Conservation (phyloP, 768 basidiomycete species). For the Psilocybe tampanensis region DNA sequence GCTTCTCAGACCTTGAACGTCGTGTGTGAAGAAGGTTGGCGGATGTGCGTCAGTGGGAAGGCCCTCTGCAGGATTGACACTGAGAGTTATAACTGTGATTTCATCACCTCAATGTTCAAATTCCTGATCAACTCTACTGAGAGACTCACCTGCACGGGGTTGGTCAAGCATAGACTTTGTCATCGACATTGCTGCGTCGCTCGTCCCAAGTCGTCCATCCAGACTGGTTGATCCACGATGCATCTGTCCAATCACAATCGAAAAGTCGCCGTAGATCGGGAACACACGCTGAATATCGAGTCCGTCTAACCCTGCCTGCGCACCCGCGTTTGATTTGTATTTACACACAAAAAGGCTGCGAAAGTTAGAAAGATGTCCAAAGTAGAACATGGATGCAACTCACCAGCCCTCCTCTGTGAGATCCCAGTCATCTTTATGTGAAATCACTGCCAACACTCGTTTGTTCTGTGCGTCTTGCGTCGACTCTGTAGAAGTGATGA, state of each 20-base stretch:
- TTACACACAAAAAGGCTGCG: conserved; percentile 54
- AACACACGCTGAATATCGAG: conserved; percentile 51
- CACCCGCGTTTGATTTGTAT: conserved; percentile 28
- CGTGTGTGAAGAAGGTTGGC: conserved; percentile 46
- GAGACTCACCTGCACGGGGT: conserved; percentile 43
- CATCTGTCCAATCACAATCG: conserved; percentile 59
- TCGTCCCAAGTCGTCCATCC: background rate
- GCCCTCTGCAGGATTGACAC: conserved; percentile 48
- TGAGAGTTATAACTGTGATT: conserved; percentile 53
- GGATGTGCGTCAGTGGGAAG: conserved; percentile 28
- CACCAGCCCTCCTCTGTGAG: conserved; percentile 59
- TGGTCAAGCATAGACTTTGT: conserved; percentile 31
- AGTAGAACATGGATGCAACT: conserved; percentile 15
- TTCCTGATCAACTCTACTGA: too few species aligned
- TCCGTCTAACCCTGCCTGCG: conserved; percentile 23
- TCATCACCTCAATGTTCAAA: background rate
- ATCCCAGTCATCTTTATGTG: conserved; percentile 44
- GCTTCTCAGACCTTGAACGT: conserved; percentile 47
- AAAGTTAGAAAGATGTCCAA: conserved; percentile 7
- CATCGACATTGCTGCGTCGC: background rate
- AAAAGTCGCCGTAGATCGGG: conserved; percentile 59
- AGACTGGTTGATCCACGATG: conserved; percentile 40
- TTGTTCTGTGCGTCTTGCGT: conserved; percentile 24
- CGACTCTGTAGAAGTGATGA: conserved; percentile 22
- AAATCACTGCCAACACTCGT: conserved; percentile 51